Evolutionary conservation across 345 rosid genomes (phyloP).

Genomic region (Hibiscus tridactylites): DNA sequence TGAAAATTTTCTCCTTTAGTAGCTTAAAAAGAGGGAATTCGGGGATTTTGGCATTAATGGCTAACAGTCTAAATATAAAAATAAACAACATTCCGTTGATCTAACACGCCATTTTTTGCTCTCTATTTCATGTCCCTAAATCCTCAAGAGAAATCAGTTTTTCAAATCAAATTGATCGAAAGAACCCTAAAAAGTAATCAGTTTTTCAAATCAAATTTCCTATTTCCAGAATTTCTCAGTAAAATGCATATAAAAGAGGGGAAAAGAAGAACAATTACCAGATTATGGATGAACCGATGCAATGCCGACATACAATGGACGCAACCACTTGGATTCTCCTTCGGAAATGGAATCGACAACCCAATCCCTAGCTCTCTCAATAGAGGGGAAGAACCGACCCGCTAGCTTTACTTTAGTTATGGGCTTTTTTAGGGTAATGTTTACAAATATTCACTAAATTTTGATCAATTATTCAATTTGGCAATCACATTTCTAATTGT

Average conservation of each 20-base stretch:
- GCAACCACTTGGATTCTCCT: background rate
- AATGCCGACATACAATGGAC: background rate
- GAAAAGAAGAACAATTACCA: background rate
- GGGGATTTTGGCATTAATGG: too few relatives aligned
- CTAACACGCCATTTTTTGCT: background rate
- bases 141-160: background rate
- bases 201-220: too few relatives aligned
- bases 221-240: background rate
- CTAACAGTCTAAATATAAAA: too few relatives aligned
- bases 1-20: background rate
- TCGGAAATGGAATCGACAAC: background rate
- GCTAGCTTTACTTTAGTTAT: too few relatives aligned
- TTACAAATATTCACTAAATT: too few relatives aligned
- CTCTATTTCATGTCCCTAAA: background rate
- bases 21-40: too few relatives aligned
- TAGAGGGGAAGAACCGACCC: background rate
- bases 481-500: too few relatives aligned
- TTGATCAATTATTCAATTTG: too few relatives aligned
- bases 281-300: background rate
- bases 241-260: background rate
- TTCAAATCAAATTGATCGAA: background rate
- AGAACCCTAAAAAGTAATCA: background rate
- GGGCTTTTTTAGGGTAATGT: too few relatives aligned
- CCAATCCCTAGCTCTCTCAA: slow-evolving; percentile 5
- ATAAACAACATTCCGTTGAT: background rate